A percentile compares a stretch with the other conserved stretches of the same genome.
These are phyloP conservation scores for Veloporphyrellus conicus DNA, from an alignment of 1,284 basidiomycete genomes.

Conservation along the genomic window DNA sequence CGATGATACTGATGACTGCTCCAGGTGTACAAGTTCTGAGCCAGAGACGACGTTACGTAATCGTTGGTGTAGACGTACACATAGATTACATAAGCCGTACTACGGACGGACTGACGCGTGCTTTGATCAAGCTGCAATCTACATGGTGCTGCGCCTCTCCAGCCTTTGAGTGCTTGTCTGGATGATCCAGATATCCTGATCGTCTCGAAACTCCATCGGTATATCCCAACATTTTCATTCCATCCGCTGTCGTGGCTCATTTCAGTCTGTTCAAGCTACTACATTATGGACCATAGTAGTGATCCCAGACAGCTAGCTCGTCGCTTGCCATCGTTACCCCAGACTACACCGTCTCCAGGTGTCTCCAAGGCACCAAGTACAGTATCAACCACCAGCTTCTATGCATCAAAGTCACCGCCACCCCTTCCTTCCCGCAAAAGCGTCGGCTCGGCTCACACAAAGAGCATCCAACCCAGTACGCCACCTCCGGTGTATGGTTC, in stretches of 20 bases:
- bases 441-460: constrained; percentile 32
- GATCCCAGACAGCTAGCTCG: constrained; percentile 22
- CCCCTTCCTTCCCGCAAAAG: constrained; percentile 32
- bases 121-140: constrained; percentile 14
- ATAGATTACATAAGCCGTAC: constrained; percentile 30
- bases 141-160: constrained; percentile 1
- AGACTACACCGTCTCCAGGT: constrained; percentile 15
- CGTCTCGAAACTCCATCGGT: not conserved
- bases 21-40: constrained; percentile 59
- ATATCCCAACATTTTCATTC: not conserved
- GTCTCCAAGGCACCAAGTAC: constrained; percentile 21
- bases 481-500: constrained; percentile 31
- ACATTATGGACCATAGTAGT: constrained; percentile 24
- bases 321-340: constrained; percentile 23
- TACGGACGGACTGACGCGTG: constrained; percentile 28
- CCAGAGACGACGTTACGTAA: not conserved
- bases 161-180: constrained; percentile 1
- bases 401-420: constrained; percentile 29
- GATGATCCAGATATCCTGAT: constrained; percentile 23
- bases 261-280: not conserved
- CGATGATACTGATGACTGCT: constrained; percentile 8
- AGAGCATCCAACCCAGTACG: constrained; percentile 23
- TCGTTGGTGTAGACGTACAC: constrained; percentile 1
- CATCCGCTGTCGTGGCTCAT: constrained; percentile 1
- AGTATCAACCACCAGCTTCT: constrained; percentile 30